Evolutionary conservation across 495 filamentous ascomycete genomes (phyloP), one percentile per base, ranked within the genome.

Genomic region (Geoglossum glabrum): DNA sequence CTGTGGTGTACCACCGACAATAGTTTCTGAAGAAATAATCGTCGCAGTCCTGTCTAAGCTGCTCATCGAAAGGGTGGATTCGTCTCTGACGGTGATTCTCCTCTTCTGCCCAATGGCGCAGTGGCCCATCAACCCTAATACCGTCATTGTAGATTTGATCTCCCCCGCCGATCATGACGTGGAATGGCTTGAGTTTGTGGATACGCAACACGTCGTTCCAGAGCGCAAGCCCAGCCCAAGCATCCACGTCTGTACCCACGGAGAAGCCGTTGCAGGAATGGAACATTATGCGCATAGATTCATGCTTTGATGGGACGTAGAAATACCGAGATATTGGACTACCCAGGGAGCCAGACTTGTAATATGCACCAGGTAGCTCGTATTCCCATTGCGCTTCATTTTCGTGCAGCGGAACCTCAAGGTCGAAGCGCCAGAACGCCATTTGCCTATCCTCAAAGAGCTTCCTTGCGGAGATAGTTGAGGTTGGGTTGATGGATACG

Each of bases 141-240:
- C 73, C 75, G 67, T 98, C 92, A 61, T 94, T 97, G 70, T 96
- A 98, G 61, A 98, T 83, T 67, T 98, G 92, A 67, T 98, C 92
- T 54, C 92, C 92, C 54, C 92, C 92, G 33, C 92, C 93, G 61
- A 98, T 79, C 93, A 98, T 97, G 40, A 95, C 89, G 70, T 98
- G 92, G 71, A 97, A 97, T 17, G 92, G 92, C 47, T 82, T 82
- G 54, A 81, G 86, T 68, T 94, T 89, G 68, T 98, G 92, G 28
- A 81, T 85, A 63, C 95, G 94, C 51, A 98, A 75, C 19, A 97
- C 85, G 65, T 98, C 92, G 59, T 89, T 80, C 92, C 92, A 98
- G 68, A 98, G 73, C 10, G 92, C 83, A 10, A 83, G 80, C 0
- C 90, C 90, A 47, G 81, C 79, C 80, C 82, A 95, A 36, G 80